Conservation (phyloP, 2,329 filamentous ascomycete species). For the Xylariaceae sp. region DNA sequence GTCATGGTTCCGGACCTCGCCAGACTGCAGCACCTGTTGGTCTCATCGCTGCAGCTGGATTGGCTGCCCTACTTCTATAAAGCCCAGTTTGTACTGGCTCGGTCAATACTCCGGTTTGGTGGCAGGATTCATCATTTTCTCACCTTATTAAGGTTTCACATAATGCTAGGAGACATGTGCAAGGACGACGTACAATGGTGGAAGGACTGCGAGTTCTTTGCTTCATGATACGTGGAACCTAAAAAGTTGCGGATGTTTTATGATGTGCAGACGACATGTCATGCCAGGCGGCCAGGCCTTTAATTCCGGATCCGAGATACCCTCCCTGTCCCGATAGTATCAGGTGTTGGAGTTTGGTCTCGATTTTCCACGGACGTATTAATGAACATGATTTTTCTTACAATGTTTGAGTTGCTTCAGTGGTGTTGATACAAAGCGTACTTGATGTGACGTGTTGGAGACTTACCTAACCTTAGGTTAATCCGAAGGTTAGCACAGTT, state of each 20-base stretch:
- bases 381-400: constrained; percentile 25
- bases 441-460: neutral
- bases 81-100: neutral
- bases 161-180: constrained; percentile 23
- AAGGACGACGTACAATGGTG: constrained; percentile 17
- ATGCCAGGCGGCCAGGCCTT: constrained; percentile 17
- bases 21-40: constrained; percentile 28
- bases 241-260: constrained; percentile 23
- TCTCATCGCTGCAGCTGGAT: constrained; percentile 27
- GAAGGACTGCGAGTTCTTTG: constrained; percentile 17
- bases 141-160: constrained; percentile 18
- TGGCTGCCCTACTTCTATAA: constrained; percentile 28
- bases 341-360: constrained; percentile 25
- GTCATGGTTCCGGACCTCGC: constrained; percentile 12
- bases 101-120: constrained; percentile 11
- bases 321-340: constrained; percentile 24
- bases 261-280: constrained; percentile 29
- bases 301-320: constrained; percentile 30
- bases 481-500: too few species aligned
- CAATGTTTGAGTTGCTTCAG: constrained; percentile 1
- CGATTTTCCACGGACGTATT: constrained; percentile 23
- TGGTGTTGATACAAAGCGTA: too few species aligned
- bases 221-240: constrained; percentile 19
- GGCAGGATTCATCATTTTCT: constrained; percentile 19
- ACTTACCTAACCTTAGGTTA: neutral